Evolutionary conservation across 2,329 filamentous ascomycete species (phyloP), one percentile per base, ranked within the genome.

Genomic region (Trichoderma guizhouense): DNA sequence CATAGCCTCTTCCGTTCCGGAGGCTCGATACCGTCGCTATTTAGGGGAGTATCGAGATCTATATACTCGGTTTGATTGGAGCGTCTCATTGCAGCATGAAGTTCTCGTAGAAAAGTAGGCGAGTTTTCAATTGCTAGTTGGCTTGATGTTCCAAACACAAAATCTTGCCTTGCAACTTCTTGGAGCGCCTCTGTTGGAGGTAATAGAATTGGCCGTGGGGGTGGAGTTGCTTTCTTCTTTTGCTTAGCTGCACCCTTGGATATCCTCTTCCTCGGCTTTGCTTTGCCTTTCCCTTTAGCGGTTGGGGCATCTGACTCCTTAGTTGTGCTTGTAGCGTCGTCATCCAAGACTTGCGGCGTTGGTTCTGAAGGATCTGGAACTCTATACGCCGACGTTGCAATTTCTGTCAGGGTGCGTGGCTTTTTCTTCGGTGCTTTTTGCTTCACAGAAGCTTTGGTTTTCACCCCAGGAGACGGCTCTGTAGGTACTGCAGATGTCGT

Each of bases 81-180:
- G 47, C 83, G 84, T 73, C 85, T 85, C 74, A 92, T 86, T 1
- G 90, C 90, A 68, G 84, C 78, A 68, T 92, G 89, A 24, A 93
- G 80, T 60, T 92, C 87, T 34, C 86, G 85, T 18, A 93, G 79
- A 28, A 90, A 86, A 0, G 87, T 87, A 0, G 92, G 92, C 0
- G 92, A 93, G 43, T 94, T 89, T 71, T 94, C 92, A 69, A 87
- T 83, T 15, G 91, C 91, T 28, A 97, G 82, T 79, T 97, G 94
- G 79, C 94, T 97, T 1, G 92, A 95, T 0, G 93, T 96, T 1
- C 93, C 94, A 81, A 97, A 97, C 0, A 97, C 82, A 77, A 95
- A 93, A 72, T 94, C 89, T 78, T 96, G 94, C 1, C 87, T 84
- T 3, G 88, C 85, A 15, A 92, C 87, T 75, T 91, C 87, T 67